These are phyloP conservation scores for Ogataea corticis DNA, from an alignment of 805 yeast genomes.

Conservation along the genomic window DNA sequence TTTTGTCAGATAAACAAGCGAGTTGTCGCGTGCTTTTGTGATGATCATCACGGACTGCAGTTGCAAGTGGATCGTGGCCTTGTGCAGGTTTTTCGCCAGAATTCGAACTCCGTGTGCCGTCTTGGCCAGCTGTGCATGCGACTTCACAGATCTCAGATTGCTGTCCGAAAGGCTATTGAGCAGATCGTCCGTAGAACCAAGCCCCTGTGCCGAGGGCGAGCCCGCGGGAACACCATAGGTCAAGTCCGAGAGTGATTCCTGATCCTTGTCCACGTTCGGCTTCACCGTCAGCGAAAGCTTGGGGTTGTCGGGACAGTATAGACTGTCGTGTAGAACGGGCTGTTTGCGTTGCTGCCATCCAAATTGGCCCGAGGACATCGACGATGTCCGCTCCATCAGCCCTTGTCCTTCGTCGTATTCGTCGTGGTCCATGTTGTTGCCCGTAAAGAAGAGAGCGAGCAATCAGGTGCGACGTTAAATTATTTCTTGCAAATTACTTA, in stretches of 20 bases:
- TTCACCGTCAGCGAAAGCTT: slow-evolving; percentile 22
- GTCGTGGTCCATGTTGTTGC: background rate
- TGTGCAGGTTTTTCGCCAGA: slow-evolving; percentile 67
- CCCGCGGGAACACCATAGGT: no score
- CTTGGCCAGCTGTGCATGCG: slow-evolving; percentile 75
- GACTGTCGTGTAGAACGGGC: slow-evolving; percentile 31
- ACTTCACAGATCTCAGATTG: slow-evolving; percentile 54
- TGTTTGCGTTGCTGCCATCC: slow-evolving; percentile 27
- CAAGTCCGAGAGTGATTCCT: slow-evolving; percentile 1
- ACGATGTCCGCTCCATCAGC: background rate
- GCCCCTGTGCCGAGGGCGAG: slow-evolving; percentile 8
- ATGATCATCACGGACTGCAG: slow-evolving; percentile 75
- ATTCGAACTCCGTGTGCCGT: slow-evolving; percentile 80
- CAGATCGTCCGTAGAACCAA: slow-evolving; percentile 19
- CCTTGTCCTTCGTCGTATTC: background rate
- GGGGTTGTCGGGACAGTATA: slow-evolving; percentile 29
- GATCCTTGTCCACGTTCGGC: slow-evolving; percentile 19
- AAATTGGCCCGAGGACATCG: slow-evolving; percentile 12
- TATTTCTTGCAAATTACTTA: no score
- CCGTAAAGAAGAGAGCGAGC: background rate
- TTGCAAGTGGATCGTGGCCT: slow-evolving; percentile 70
- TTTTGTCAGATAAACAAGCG: slow-evolving; percentile 71
- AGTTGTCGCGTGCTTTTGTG: slow-evolving; percentile 87
- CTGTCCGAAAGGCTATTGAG: slow-evolving; percentile 31
- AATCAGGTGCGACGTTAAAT: no score